Evolutionary conservation across 371 early-diverging fungal genomes (phyloP), one percentile per base, ranked within the genome.

Genomic region (Mucor circinelloides): DNA sequence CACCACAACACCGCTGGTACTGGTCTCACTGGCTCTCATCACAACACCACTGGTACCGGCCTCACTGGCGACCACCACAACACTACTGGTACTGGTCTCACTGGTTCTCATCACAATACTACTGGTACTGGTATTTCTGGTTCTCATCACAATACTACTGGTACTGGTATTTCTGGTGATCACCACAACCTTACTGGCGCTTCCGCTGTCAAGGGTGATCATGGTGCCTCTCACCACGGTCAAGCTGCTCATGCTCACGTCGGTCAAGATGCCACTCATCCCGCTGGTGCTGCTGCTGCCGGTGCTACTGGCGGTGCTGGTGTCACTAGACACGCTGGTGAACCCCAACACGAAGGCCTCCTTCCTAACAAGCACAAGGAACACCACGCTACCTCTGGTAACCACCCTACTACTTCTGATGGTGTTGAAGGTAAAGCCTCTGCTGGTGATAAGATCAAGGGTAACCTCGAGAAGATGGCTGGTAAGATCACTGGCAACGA

Each of bases 401-500:
- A 25, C 4, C 48, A 66, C 19, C 55, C 58, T 13, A 32, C 70
- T 8, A 50, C 61, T 15, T 23, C 56, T 10, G 19, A 28, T 38
- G 46, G 34, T 17, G 36, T 6, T 28, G 40, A 54, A 6, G 36
- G 15, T 15, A 67, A 64, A 21, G 63, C 67, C 17, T 36, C 62
- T 56, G 59, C 57, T 34, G 66, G 70, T 65, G 74, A 74, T 12
- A 74, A 74, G 68, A 62, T 74, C 30, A 74, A 74, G 68, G 74
- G 74, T 48, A 70, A 67, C n/a, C 36, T 76, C 1, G 70, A 73
- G 58, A 76, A 73, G 58, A 25, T 73, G 7, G 66, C 69, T 60
- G 76, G 76, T 38, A 76, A 76, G 66, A 48, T 76, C 48, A 64
- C 66, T 38, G 73, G 73, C 38, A 66, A 76, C 25, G 68, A 69